A percentile compares a stretch with the other conserved stretches of the same genome.
phyloP scores from a whole-genome alignment of 805 yeast species.

The Kodamaea sagamina region DNA sequence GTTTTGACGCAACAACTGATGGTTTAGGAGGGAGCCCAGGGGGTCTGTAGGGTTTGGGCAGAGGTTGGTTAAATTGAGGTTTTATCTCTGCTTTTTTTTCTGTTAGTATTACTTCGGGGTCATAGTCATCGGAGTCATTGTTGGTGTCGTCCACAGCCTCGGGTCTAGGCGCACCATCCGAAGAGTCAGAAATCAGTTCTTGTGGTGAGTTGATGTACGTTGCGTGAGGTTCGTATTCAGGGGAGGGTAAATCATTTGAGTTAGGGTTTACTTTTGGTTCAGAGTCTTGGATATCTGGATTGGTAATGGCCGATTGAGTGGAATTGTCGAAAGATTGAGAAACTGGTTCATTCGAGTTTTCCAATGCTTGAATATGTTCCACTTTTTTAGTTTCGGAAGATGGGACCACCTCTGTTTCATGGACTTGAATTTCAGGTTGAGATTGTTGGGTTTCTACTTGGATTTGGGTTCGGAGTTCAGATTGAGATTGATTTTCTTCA shows the following conservation, averaged over 20 bases:
- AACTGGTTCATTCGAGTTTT: background rate
- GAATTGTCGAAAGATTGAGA: background rate
- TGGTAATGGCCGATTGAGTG: background rate
- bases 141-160: background rate
- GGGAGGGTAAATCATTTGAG: background rate
- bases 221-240: conserved; percentile 2
- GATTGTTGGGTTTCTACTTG: no score
- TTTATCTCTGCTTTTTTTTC: background rate
- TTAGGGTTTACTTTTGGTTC: background rate
- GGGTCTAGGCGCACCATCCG: conserved; percentile 5
- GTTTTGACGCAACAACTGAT: conserved; percentile 15
- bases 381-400: no score
- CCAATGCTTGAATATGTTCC: no score
- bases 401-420: no score
- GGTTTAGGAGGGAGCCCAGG: conserved; percentile 34
- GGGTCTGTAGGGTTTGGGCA: conserved; percentile 16
- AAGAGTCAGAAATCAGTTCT: background rate
- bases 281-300: conserved; percentile 3
- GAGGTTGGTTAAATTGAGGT: conserved; percentile 5
- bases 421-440: no score
- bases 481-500: no score
- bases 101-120: conserved; percentile 15
- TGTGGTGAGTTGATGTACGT: conserved; percentile 1
- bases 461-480: no score
- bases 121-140: conserved; percentile 16